Evolutionary conservation across 2,329 filamentous ascomycete genomes (phyloP).

Genomic region (Alternaria sp.): DNA sequence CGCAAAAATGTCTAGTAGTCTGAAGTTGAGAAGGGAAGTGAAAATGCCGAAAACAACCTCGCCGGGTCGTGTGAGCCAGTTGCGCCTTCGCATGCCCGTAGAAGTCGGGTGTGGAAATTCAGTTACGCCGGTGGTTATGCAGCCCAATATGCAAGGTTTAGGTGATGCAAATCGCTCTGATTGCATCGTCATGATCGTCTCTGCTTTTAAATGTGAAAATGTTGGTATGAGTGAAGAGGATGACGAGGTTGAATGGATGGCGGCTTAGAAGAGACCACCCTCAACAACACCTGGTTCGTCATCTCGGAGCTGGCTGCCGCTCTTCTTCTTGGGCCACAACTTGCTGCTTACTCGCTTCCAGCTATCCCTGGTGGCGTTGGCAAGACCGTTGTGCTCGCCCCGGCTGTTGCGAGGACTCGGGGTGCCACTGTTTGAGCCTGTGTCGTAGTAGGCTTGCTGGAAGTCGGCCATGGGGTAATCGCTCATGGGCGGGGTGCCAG

Average conservation of each 20-base stretch:
- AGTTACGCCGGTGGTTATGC: conserved; percentile 45
- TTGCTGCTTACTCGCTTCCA: conserved; percentile 54
- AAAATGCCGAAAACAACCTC: conserved; percentile 32
- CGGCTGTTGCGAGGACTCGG: conserved; percentile 50
- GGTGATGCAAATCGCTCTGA: conserved; percentile 43
- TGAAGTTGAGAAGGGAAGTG: conserved; percentile 6
- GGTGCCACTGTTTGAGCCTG: conserved; percentile 43
- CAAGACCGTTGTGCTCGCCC: conserved; percentile 48
- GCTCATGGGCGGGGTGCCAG: conserved; percentile 75
- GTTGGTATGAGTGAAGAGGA: conserved; percentile 1
- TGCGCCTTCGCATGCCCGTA: conserved; percentile 41
- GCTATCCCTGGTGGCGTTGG: conserved; percentile 47
- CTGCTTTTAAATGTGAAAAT: conserved; percentile 21
- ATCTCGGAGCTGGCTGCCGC: conserved; percentile 46
- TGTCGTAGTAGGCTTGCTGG: conserved; percentile 47
- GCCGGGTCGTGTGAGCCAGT: conserved; percentile 40
- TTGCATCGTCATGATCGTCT: conserved; percentile 45
- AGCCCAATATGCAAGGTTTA: conserved; percentile 45
- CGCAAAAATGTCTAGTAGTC: conserved; percentile 30
- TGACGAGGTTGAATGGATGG: not conserved
- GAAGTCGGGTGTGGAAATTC: conserved; percentile 22
- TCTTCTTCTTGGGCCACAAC: conserved; percentile 52
- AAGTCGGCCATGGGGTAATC: conserved; percentile 57
- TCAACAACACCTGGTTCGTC: conserved; percentile 49
- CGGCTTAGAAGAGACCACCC: conserved; percentile 43